Conservation (phyloP, 1,284 basidiomycete genomes). For the Macrocystidia cucumis region DNA sequence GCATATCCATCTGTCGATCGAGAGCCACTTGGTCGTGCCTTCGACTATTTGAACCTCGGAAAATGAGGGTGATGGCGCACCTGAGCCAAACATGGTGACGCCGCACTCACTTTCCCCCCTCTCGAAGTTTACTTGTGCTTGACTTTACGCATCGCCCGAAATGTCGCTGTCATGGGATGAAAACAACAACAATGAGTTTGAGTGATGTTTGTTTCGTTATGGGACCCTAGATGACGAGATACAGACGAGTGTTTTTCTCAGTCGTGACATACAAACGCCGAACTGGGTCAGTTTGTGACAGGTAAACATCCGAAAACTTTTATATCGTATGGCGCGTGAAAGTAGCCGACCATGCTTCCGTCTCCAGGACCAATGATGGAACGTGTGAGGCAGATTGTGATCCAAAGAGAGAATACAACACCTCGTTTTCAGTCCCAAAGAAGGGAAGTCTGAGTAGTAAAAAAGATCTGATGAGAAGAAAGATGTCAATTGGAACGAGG, state of each 20-base stretch:
- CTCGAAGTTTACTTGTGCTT: too few relatives aligned
- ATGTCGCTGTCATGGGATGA: too few relatives aligned
- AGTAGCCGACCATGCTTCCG: conserved; percentile 11
- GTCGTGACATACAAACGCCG: conserved; percentile 10
- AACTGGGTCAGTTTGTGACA: conserved; percentile 4
- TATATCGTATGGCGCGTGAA: conserved; percentile 15
- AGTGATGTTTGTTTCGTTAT: too few relatives aligned
- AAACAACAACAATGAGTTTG: too few relatives aligned
- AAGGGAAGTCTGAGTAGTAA: conserved; percentile 13
- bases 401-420: conserved; percentile 12
- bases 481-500: conserved; percentile 6
- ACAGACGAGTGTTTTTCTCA: conserved; percentile 9
- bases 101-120: too few relatives aligned
- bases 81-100: too few relatives aligned
- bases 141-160: too few relatives aligned
- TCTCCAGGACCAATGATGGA: conserved; percentile 11
- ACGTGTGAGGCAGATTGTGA: conserved; percentile 14
- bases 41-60: conserved; percentile 13
- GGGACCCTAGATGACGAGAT: conserved; percentile 13
- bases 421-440: conserved; percentile 11
- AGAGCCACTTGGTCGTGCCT: conserved; percentile 5
- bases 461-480: conserved; percentile 20
- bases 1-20: conserved; percentile 11
- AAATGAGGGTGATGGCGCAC: too few relatives aligned
- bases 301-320: conserved; percentile 4